A percentile compares a stretch with the other conserved stretches of the same genome.
Evolutionary conservation across 2,329 filamentous ascomycete genomes (phyloP).

Genomic region (Cyclaneusma minus): DNA sequence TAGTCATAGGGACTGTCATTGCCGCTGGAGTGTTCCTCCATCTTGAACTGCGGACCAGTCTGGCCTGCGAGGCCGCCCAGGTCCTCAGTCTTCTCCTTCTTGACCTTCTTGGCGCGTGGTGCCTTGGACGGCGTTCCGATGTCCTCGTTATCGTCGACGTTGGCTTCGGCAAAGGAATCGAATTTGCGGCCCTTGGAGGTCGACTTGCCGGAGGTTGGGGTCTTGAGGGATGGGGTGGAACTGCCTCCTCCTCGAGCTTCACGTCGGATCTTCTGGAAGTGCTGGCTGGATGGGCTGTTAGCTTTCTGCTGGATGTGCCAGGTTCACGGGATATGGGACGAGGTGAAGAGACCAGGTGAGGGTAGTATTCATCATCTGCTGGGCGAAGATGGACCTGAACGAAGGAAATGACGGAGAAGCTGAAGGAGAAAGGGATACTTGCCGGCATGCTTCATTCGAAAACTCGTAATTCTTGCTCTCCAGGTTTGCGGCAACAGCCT

Average conservation of each 20-base stretch:
- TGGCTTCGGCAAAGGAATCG: constrained; percentile 1
- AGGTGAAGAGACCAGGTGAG: background rate
- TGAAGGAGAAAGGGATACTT: constrained; percentile 6
- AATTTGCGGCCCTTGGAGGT: background rate
- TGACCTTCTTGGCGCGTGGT: constrained; percentile 6
- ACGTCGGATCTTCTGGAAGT: constrained; percentile 17
- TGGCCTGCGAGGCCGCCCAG: background rate
- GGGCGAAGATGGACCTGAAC: background rate
- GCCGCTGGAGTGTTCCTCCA: constrained; percentile 2
- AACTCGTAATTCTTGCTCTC: constrained; percentile 11
- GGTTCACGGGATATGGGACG: background rate
- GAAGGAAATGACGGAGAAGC: background rate
- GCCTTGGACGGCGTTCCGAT: constrained; percentile 1
- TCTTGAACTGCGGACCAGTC: constrained; percentile 7
- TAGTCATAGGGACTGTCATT: background rate
- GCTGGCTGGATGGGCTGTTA: constrained; percentile 10
- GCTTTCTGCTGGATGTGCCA: background rate
- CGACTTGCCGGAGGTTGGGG: background rate
- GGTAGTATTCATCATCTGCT: background rate
- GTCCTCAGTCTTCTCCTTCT: constrained; percentile 6
- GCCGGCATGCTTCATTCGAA: constrained; percentile 17
- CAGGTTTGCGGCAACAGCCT: constrained; percentile 9
- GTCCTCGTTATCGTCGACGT: constrained; percentile 1
- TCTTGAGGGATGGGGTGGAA: background rate
- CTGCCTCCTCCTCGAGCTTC: background rate